Evolutionary conservation across 2,329 filamentous ascomycete species (phyloP), one percentile per base, ranked within the genome.

Genomic region (Diaporthe velutina): DNA sequence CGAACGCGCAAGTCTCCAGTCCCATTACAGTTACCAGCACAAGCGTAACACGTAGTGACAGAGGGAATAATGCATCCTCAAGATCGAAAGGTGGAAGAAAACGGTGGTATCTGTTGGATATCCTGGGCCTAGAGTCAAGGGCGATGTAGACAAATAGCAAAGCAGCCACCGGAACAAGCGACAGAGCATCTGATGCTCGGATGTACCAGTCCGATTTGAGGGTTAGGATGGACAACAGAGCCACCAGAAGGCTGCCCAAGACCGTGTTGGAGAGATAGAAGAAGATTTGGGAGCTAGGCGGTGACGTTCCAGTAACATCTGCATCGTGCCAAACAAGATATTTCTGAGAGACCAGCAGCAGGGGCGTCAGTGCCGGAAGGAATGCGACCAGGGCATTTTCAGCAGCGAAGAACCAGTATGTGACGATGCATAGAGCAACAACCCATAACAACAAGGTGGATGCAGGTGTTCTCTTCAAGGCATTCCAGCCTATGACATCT

Each of bases 341-440:
- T 72, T 9, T 79, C 19, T 81, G 78, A 9, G 73, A 76, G 22
- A 79, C 40, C 48, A 82, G 61, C 38, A 84, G 78, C 3, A 84
- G 76, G 3, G 83, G 83, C 50, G 78, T 80, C 57, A 83, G 78
- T 28, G 73, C 79, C 19, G 83, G 83, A 81, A 77, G 55, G n/a
- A 74, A 73, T 28, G 40, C 67, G 28, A 77, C 38, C 19, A 73
- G 22, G 22, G 77, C 74, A 6, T 70, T 42, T 74, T 81, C 78
- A 2, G 78, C 77, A 64, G 71, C 76, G 60, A 77, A 80, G n/a
- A 77, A 61, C 55, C 78, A 79, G 38, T 73, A 77, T 2, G 54
- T 61, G n/a, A 67, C 76, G 52, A 81, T 50, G 50, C 76, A 50
- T 9, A 75, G 30, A 5, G 79, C 76, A 25, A 77, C 73, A 3